Evolutionary conservation across 2,329 filamentous ascomycete species (phyloP).

Genomic region (Diaporthe sp.): DNA sequence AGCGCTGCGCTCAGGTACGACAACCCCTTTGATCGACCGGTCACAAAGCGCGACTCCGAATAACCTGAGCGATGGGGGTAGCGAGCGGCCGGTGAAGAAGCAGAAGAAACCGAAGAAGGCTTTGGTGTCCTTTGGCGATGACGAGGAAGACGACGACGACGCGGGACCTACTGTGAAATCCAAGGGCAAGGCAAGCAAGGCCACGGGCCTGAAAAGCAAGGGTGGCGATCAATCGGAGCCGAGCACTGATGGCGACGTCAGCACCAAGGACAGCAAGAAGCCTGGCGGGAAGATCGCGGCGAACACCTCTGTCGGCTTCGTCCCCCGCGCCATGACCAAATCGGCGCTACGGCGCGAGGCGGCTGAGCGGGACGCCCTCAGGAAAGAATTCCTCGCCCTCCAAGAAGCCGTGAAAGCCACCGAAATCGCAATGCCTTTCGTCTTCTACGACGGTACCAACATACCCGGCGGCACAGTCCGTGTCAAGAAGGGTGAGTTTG

Average conservation of each 20-base stretch:
- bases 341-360: slow-evolving; percentile 79
- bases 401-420: slow-evolving; percentile 91
- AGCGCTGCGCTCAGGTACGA: slow-evolving; percentile 63
- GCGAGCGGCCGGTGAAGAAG: slow-evolving; percentile 50
- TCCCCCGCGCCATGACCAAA: slow-evolving; percentile 79
- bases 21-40: slow-evolving; percentile 52
- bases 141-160: slow-evolving; percentile 70
- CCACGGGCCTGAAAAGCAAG: slow-evolving; percentile 16
- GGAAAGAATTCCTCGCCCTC: slow-evolving; percentile 83
- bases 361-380: slow-evolving; percentile 77
- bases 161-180: slow-evolving; percentile 47
- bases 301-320: slow-evolving; percentile 71
- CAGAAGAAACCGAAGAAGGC: slow-evolving; percentile 63
- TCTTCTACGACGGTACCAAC: slow-evolving; percentile 96
- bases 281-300: slow-evolving; percentile 67
- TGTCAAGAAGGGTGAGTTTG: slow-evolving; percentile 91
- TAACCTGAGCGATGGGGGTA: slow-evolving; percentile 50
- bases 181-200: slow-evolving; percentile 26
- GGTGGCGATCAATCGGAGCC: slow-evolving; percentile 36
- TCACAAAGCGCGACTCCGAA: slow-evolving; percentile 63
- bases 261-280: slow-evolving; percentile 42
- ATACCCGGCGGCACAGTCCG: slow-evolving; percentile 86
- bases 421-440: slow-evolving; percentile 92
- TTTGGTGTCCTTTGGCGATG: slow-evolving; percentile 73
- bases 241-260: slow-evolving; percentile 42